These are phyloP conservation scores for Phtheirospermum japonicum DNA, from an alignment of 257 asterid genomes.

Conservation along the genomic window DNA sequence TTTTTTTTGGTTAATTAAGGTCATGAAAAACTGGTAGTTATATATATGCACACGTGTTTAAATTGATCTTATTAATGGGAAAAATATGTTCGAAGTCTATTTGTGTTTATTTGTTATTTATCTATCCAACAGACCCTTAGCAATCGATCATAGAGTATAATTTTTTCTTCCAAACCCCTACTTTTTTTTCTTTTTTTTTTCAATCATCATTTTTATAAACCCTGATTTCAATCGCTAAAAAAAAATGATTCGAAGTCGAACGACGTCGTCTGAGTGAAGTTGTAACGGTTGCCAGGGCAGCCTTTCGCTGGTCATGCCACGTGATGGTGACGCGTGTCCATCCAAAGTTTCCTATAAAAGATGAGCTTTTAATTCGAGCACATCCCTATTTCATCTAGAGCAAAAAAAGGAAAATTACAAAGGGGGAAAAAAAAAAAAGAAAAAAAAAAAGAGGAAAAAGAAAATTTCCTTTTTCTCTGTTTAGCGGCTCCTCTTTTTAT, in stretches of 20 bases:
- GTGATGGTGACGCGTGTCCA: constrained; percentile 33
- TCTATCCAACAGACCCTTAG: too few relatives aligned
- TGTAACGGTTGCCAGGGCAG: constrained; percentile 26
- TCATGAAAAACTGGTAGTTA: too few relatives aligned
- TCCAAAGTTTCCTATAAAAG: constrained; percentile 19
- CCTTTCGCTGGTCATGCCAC: constrained; percentile 1
- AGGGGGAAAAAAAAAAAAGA: not conserved
- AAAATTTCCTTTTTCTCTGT: not conserved
- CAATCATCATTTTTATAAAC: not conserved
- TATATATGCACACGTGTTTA: too few relatives aligned
- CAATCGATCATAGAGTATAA: too few relatives aligned
- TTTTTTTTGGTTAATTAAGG: too few relatives aligned
- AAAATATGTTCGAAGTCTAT: too few relatives aligned
- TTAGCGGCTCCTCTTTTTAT: constrained; percentile 2
- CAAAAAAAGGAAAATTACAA: not conserved
- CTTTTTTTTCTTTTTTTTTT: too few relatives aligned
- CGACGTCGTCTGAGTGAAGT: constrained; percentile 13
- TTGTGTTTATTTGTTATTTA: too few relatives aligned
- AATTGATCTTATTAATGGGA: too few relatives aligned
- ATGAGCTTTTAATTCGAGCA: constrained; percentile 14
- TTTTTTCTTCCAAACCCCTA: too few relatives aligned
- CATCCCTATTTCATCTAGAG: constrained; percentile 7
- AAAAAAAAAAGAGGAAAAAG: not conserved
- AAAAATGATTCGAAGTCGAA: not conserved
- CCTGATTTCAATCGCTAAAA: not conserved